Conservation (phyloP, 179 eudicot species). For the Spergularia azorica region DNA sequence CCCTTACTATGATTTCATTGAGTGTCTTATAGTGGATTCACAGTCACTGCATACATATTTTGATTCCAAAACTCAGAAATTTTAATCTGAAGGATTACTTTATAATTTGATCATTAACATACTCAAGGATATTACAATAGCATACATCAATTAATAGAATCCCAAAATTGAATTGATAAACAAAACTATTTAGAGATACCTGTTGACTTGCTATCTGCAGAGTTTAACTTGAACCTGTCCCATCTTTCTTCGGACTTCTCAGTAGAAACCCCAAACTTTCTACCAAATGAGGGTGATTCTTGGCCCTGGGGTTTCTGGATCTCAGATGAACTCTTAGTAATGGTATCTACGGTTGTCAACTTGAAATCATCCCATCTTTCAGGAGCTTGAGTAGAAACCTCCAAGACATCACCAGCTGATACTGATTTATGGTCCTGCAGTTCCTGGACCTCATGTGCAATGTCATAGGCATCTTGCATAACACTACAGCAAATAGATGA, state of each 20-base stretch:
- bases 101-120: not conserved
- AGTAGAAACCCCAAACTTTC: constrained; percentile 8
- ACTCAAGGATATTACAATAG: not conserved
- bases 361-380: constrained; percentile 5
- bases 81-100: not conserved
- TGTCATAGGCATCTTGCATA: constrained; percentile 20
- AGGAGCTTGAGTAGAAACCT: not conserved
- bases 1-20: not conserved
- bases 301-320: constrained; percentile 12
- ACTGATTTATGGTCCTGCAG: not conserved
- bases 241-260: constrained; percentile 23
- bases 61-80: not conserved
- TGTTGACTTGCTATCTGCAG: constrained; percentile 19
- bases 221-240: constrained; percentile 26
- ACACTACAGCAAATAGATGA: constrained; percentile 23
- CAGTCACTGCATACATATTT: not conserved
- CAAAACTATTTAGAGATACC: constrained; percentile 7
- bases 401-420: not conserved
- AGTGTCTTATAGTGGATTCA: not conserved
- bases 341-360: not conserved
- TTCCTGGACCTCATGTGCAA: constrained; percentile 6
- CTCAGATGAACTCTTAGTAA: constrained; percentile 11
- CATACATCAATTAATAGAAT: not conserved
- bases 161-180: constrained; percentile 2
- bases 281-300: constrained; percentile 10